Evolutionary conservation across 768 basidiomycete species (phyloP), one percentile per base, ranked within the genome.

Genomic region (Ramaria rubella): DNA sequence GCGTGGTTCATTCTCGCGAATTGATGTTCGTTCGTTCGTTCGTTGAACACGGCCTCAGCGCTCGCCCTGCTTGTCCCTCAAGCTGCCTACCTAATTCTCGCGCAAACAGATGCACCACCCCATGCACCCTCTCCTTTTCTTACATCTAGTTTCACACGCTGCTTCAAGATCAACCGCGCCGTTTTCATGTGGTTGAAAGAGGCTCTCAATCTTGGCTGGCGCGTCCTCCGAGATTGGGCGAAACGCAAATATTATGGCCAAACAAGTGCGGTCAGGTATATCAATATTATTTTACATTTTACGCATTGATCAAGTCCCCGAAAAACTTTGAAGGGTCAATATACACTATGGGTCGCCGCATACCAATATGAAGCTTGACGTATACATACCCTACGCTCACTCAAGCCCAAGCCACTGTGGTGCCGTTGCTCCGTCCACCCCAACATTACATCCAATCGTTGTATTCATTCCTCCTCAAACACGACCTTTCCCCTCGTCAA

Each of bases 381-480:
- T 59, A 34, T 59, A 59, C 30, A 31, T 40, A 8, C 58, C 58
- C 15, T n/a, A 55, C 6, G 26, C 40, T 42, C 40, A 42, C 23
- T 21, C 40, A 17, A 42, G 23, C 40, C 14, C 40, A 14, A 40
- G 17, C 23, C 40, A 42, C 17, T 42, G n/a, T 24, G 4, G 31
- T n/a, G 26, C 23, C 23, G 44, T 23, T 17, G 49, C 14, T 30
- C 24, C 27, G 36, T 40, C 23, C 24, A 43, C 14, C 30, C 34
- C 7, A 14, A 19, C 17, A n/a, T 30, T 29, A 29, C 21, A 24
- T 15, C 58, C 58, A 9, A 36, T 56, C 27, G 15, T 59, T 27
- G 36, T 59, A 17, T 59, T 59, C 38, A 24, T 59, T 31, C 45
- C 58, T 7, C 54, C 58, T 4, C 58, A 59, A 27, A 44, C 55